Percentiles rank a stretch among this genome's conserved stretches.
These are phyloP conservation scores for Xylariales sp. DNA, from an alignment of 2,329 filamentous ascomycete species.

Conservation along the genomic window DNA sequence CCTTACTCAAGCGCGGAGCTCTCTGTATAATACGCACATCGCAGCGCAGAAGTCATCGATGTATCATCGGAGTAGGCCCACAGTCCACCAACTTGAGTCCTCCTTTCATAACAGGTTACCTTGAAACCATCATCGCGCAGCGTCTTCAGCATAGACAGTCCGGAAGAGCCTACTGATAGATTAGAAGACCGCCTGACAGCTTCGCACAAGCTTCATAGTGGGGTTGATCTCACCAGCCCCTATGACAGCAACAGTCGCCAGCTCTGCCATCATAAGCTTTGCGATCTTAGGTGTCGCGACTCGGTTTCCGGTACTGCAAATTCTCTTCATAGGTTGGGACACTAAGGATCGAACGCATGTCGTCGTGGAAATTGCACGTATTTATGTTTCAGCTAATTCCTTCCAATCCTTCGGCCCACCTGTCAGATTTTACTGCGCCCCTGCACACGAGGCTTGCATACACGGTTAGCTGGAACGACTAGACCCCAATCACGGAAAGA, in stretches of 20 bases:
- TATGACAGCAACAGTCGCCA: conserved; percentile 18
- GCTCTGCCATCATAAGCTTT: background rate
- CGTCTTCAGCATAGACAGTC: conserved; percentile 32
- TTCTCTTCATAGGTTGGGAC: too few species aligned
- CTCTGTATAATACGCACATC: conserved; percentile 23
- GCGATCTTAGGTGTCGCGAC: background rate
- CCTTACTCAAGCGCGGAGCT: too few species aligned
- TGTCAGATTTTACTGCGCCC: too few species aligned
- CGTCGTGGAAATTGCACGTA: too few species aligned
- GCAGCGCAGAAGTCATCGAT: conserved; percentile 28
- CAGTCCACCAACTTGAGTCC: conserved; percentile 36
- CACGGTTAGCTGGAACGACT: too few species aligned
- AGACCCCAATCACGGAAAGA: too few species aligned
- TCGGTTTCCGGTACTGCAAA: too few species aligned
- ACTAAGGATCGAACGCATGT: too few species aligned
- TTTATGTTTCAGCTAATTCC: too few species aligned
- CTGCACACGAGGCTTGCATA: too few species aligned
- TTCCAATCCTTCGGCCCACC: too few species aligned
- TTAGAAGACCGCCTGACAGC: background rate
- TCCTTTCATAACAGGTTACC: conserved; percentile 34
- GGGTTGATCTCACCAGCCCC: conserved; percentile 15
- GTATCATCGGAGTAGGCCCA: conserved; percentile 37
- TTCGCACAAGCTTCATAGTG: background rate
- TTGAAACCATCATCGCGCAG: conserved; percentile 38
- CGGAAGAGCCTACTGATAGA: conserved; percentile 19